A percentile compares a stretch with the other conserved stretches of the same genome.
Evolutionary conservation across 2,329 filamentous ascomycete species (phyloP).

Genomic region (Botryotinia convoluta): DNA sequence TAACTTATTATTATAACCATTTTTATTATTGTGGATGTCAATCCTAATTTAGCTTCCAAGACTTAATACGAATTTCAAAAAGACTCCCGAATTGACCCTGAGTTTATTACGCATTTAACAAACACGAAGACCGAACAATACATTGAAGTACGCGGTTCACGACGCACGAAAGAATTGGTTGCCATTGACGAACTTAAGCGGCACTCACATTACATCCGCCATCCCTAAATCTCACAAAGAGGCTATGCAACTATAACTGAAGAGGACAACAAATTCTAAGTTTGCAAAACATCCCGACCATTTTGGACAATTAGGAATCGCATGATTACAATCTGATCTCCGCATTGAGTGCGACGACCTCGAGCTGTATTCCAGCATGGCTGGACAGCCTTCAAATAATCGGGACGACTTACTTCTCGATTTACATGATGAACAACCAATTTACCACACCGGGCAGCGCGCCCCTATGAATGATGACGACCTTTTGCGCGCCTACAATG

Average conservation of each 20-base stretch:
- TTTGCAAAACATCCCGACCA: not conserved
- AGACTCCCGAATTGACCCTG: not conserved
- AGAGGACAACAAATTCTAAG: not conserved
- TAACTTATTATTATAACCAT: not conserved
- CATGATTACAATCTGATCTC: constrained; percentile 27
- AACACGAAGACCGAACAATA: not conserved
- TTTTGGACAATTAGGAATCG: constrained; percentile 15
- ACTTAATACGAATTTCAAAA: constrained; percentile 17
- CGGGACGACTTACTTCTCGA: constrained; percentile 67
- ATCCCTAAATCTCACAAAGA: constrained; percentile 20
- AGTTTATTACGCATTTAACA: not conserved
- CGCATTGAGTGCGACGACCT: constrained; percentile 32
- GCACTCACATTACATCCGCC: constrained; percentile 3
- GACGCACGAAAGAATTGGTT: constrained; percentile 5
- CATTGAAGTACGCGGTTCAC: not conserved
- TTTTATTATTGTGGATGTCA: constrained; percentile 17
- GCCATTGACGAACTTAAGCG: not conserved
- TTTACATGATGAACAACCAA: constrained; percentile 66
- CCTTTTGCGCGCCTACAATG: constrained; percentile 69
- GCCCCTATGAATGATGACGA: constrained; percentile 81
- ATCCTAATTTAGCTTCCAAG: constrained; percentile 19
- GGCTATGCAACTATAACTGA: constrained; percentile 24
- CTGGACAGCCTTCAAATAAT: constrained; percentile 52
- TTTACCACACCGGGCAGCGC: constrained; percentile 73
- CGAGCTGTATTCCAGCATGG: constrained; percentile 50